These are phyloP conservation scores for Aspergillus ellipticus DNA, from an alignment of 495 filamentous ascomycete species.

Conservation along the genomic window DNA sequence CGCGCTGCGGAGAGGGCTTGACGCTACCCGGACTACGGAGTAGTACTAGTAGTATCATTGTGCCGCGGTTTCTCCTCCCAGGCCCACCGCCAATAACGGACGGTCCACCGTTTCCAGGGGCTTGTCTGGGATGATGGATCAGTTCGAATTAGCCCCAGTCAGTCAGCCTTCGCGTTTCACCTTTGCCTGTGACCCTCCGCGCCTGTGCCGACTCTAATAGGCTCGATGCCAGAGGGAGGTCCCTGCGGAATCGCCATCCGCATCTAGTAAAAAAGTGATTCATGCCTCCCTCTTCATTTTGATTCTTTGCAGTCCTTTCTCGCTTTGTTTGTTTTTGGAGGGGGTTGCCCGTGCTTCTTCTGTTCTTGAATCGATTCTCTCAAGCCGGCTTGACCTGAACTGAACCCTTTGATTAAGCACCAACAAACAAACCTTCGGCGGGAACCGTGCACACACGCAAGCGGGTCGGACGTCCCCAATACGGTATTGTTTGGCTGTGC, in stretches of 20 bases:
- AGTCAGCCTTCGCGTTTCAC: constrained; percentile 22
- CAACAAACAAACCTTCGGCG: constrained; percentile 5
- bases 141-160: constrained; percentile 13
- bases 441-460: constrained; percentile 15
- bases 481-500: constrained; percentile 7
- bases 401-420: background rate
- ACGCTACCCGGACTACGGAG: too few species aligned
- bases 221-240: constrained; percentile 14
- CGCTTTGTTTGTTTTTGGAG: background rate
- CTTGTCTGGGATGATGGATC: constrained; percentile 14
- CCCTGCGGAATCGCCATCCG: constrained; percentile 17
- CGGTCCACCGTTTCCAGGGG: constrained; percentile 17
- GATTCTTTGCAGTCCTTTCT: constrained; percentile 5
- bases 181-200: constrained; percentile 9
- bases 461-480: constrained; percentile 16
- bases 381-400: constrained; percentile 5
- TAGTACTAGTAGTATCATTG: background rate
- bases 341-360: background rate
- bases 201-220: constrained; percentile 9
- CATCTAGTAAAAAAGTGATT: constrained; percentile 20
- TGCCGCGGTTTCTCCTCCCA: constrained; percentile 3
- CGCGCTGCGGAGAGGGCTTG: too few species aligned
- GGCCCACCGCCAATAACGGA: background rate
- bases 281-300: constrained; percentile 6
- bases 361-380: background rate